Base-by-base conservation (phyloP, 768 basidiomycete genomes). In the Lactarius trivialis region DNA sequence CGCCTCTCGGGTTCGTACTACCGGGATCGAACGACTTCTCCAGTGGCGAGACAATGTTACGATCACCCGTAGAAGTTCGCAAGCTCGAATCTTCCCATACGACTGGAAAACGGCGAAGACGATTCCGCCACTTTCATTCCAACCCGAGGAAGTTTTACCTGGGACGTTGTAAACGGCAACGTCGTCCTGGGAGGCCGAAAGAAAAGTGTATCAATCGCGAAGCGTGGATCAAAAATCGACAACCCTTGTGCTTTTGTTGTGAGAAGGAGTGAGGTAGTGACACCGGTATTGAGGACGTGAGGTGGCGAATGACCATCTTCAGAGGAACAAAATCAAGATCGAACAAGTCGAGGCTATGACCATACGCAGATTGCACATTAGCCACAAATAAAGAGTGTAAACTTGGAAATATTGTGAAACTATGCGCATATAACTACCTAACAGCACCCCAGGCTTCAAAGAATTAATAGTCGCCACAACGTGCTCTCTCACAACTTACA, bases 291-390 rank as follows among this genome's bases (percentile, higher is more conserved):
- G 45, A 48, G 0, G 45, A 24, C 24, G 33, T 45, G n/a, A 56
- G 56, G 28, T 56, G 43, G 12, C 12, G 43, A 14, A 56, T 36
- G 7, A 56, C 14, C 2, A 11, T 12, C 21, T 49, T 34, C n/a
- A 57, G 43, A 17, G 43, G 56, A 11, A 48, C 56, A 24, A 57
- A 33, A 17, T 57, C 56, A 19, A 48, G 56, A 32, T 57, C 43
- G 30, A 57, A 32, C 1, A 36, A 33, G 24, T 49, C n/a, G 26
- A 30, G 21, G 7, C 14, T n/a, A 21, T 8, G 4, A 33, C 4
- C 24, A 32, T 17, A 15, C n/a, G n/a, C n/a, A n/a, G n/a, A n/a
- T n/a, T n/a, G n/a, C 11, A 21, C 19, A 49, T 30, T 43, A 12
- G 11, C 55, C 15, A 41, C 33, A 34, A 28, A 4, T 43, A 56